These are phyloP conservation scores for Pholiota molesta DNA, from an alignment of 768 basidiomycete species.

Conservation along the genomic window DNA sequence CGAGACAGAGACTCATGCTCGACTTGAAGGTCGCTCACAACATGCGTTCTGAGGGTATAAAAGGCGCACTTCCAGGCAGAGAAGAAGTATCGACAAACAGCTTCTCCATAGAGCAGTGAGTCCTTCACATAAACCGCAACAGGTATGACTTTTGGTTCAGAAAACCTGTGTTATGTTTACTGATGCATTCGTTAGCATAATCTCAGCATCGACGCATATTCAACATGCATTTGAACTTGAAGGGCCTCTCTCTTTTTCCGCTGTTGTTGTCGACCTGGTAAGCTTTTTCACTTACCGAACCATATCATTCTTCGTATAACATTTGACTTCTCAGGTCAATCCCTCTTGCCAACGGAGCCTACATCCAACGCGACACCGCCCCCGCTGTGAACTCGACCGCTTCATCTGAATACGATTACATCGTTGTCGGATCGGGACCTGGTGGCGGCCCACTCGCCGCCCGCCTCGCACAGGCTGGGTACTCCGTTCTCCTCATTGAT, in stretches of 20 bases:
- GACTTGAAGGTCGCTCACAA: background rate
- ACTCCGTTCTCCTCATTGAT: conserved; percentile 13
- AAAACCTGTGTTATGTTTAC: background rate
- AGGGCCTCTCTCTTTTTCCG: background rate
- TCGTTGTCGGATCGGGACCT: conserved; percentile 10
- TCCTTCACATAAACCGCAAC: background rate
- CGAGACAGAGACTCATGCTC: background rate
- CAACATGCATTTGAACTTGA: background rate
- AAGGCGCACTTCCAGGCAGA: background rate
- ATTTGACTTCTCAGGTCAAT: background rate
- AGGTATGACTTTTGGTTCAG: background rate
- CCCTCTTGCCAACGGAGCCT: background rate
- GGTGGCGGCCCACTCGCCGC: conserved; percentile 12
- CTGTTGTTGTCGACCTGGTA: background rate
- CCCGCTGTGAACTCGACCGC: background rate
- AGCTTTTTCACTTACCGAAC: background rate
- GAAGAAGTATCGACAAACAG: background rate
- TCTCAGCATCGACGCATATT: background rate
- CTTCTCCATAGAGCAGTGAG: background rate
- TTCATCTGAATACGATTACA: conserved; percentile 2
- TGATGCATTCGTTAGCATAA: background rate
- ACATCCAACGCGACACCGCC: background rate
- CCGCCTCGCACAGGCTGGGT: conserved; percentile 15
- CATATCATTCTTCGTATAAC: background rate
- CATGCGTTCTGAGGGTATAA: background rate